A percentile compares a stretch with the other conserved stretches of the same genome.
These are phyloP conservation scores for Fomitopsis pinicola DNA, from an alignment of 1,284 basidiomycete species.

Conservation along the genomic window DNA sequence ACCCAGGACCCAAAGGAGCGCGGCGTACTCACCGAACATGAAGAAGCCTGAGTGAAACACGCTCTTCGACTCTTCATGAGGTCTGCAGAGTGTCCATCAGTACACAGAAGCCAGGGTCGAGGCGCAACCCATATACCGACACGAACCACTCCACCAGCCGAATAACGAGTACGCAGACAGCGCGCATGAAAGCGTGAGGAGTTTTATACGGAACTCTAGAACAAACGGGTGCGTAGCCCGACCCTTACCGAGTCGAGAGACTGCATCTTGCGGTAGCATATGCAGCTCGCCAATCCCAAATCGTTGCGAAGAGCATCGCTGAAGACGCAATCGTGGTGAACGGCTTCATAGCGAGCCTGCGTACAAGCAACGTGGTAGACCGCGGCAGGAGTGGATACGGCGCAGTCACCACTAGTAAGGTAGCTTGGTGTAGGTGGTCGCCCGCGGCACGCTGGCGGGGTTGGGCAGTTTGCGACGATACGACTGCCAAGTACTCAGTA, in stretches of 20 bases:
- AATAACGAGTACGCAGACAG: too few relatives aligned
- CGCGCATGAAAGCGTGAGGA: too few relatives aligned
- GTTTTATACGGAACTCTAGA: too few relatives aligned
- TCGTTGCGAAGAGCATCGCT: too few relatives aligned
- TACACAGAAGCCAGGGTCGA: too few relatives aligned
- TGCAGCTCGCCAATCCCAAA: too few relatives aligned
- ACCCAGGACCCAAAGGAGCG: too few relatives aligned
- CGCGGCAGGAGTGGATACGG: background rate
- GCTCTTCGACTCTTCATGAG: background rate
- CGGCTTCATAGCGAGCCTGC: background rate
- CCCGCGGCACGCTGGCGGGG: constrained; percentile 19
- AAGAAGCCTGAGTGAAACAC: background rate
- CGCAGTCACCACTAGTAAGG: constrained; percentile 3
- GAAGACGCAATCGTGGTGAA: too few relatives aligned
- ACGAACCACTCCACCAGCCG: background rate
- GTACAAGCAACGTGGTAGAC: background rate
- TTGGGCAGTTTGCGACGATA: constrained; percentile 21
- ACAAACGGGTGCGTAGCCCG: background rate
- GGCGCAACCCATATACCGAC: too few relatives aligned
- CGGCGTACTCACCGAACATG: too few relatives aligned
- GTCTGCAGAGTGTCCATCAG: background rate
- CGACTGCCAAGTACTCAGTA: constrained; percentile 10
- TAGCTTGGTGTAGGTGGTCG: constrained; percentile 9
- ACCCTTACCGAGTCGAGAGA: background rate
- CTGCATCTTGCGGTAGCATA: too few relatives aligned